Evolutionary conservation across 2,329 filamentous ascomycete genomes (phyloP).

Genomic region (Talaromyces marneffei): DNA sequence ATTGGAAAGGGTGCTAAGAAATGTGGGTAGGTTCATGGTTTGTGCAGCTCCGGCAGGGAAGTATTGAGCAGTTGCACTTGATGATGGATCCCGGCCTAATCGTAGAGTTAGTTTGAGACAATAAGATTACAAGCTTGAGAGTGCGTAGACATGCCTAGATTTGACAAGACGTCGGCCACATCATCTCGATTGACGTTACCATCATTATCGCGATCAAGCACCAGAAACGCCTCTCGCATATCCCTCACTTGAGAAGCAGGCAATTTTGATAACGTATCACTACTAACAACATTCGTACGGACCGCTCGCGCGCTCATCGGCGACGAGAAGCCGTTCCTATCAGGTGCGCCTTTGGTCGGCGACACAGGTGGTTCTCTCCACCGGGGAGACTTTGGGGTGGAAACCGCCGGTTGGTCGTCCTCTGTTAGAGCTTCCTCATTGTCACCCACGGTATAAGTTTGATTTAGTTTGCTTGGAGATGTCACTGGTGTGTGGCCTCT

Average conservation of each 20-base stretch:
- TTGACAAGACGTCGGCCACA: conserved; percentile 78
- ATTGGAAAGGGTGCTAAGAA: conserved; percentile 74
- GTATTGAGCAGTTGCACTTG: conserved; percentile 69
- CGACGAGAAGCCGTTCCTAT: conserved; percentile 24
- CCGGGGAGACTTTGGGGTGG: conserved; percentile 24
- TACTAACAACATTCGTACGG: conserved; percentile 21
- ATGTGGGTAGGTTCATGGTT: conserved; percentile 76
- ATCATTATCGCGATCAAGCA: conserved; percentile 83
- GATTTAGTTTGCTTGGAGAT: conserved; percentile 44
- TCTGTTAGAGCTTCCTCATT: conserved; percentile 31
- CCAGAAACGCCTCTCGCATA: conserved; percentile 87
- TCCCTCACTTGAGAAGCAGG: conserved; percentile 78
- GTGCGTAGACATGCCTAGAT: conserved; percentile 57
- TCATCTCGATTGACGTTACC: conserved; percentile 76
- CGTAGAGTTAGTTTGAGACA: conserved; percentile 1
- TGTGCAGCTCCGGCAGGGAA: conserved; percentile 68
- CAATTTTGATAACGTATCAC: conserved; percentile 46
- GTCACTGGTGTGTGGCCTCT: conserved; percentile 39
- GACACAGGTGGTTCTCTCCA: conserved; percentile 36
- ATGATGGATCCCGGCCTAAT: conserved; percentile 65
- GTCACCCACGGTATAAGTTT: conserved; percentile 41
- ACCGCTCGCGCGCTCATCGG: conserved; percentile 23
- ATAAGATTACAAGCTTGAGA: neutral
- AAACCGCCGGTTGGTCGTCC: conserved; percentile 23
- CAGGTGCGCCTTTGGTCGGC: conserved; percentile 31